phyloP scores from a whole-genome alignment of 176 grass and related monocot genomes.

The Saccharum spontaneum region DNA sequence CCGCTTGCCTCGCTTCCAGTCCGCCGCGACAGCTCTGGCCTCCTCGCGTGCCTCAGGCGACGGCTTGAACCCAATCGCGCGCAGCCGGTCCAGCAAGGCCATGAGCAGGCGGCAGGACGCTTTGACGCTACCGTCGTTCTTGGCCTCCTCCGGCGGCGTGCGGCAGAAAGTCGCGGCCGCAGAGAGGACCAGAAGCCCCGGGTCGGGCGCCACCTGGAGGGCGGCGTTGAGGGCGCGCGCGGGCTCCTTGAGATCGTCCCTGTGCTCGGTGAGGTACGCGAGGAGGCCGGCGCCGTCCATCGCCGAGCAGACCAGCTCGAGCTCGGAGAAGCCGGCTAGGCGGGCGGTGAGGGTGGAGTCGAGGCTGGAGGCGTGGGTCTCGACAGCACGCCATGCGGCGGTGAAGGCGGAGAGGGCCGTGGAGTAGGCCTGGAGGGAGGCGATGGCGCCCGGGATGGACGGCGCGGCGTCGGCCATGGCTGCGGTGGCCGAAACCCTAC shows the following conservation, averaged over 20 bases:
- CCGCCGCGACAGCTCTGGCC: conserved; percentile 36
- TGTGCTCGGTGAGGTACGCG: conserved; percentile 33
- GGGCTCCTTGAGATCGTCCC: conserved; percentile 35
- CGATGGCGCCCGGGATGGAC: conserved; percentile 35
- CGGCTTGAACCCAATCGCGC: conserved; percentile 38
- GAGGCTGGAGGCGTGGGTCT: conserved; percentile 26
- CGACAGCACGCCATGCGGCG: conserved; percentile 33
- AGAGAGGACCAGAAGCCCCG: conserved; percentile 42
- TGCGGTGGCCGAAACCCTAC: conserved; percentile 33
- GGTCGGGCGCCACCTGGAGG: conserved; percentile 49
- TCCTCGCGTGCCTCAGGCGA: conserved; percentile 40
- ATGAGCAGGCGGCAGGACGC: conserved; percentile 41
- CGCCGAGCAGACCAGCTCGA: conserved; percentile 41
- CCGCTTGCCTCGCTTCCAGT: conserved; percentile 46
- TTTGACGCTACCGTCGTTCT: conserved; percentile 23
- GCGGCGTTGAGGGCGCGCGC: conserved; percentile 24
- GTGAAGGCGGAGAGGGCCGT: conserved; percentile 43
- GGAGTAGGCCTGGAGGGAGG: conserved; percentile 42
- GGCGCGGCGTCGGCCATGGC: conserved; percentile 26
- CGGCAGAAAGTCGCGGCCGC: conserved; percentile 48
- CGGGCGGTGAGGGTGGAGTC: conserved; percentile 41
- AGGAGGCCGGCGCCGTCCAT: conserved; percentile 41
- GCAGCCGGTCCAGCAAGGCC: conserved; percentile 36
- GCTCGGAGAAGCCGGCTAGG: conserved; percentile 36
- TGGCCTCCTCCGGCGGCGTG: not conserved